phyloP scores from a whole-genome alignment of 148 eudicot species.

The Rhododendron molle region DNA sequence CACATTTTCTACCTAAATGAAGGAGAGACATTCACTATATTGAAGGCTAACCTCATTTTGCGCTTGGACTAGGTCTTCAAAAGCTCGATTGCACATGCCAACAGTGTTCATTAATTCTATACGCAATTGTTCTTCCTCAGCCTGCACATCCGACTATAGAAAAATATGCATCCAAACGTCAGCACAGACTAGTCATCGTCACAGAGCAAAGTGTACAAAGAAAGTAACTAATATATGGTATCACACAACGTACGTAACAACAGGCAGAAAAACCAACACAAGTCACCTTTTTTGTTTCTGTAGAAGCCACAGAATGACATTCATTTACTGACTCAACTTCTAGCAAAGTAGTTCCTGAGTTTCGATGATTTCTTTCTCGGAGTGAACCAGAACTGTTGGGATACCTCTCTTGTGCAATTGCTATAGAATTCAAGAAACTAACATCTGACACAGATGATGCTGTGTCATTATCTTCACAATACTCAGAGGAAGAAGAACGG shows the following conservation, averaged over 20 bases:
- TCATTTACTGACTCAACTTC: conserved; percentile 16
- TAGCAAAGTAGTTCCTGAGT: conserved; percentile 16
- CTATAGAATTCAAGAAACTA: conserved; percentile 24
- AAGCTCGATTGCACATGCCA: conserved; percentile 62
- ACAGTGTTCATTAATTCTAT: conserved; percentile 53
- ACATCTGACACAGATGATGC: conserved; percentile 25
- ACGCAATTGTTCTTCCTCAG: conserved; percentile 58
- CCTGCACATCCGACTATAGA: conserved; percentile 51
- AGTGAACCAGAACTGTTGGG: conserved; percentile 7
- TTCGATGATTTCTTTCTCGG: conserved; percentile 16
- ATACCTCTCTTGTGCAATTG: conserved; percentile 15
- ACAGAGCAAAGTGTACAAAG: not conserved
- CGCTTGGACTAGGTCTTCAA: conserved; percentile 67
- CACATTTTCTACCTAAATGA: not conserved
- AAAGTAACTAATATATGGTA: too few relatives aligned
- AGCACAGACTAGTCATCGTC: not conserved
- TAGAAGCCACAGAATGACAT: conserved; percentile 24
- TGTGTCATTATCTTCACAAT: not conserved
- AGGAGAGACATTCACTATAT: not conserved
- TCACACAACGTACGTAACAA: too few relatives aligned
- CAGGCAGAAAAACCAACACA: not conserved
- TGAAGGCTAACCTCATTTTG: conserved; percentile 49
- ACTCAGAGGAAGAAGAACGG: conserved; percentile 11
- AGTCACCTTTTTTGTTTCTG: conserved; percentile 35
- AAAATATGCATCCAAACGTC: not conserved